Conservation (phyloP, 345 rosid species). For the Eucalyptus tenuipes region DNA sequence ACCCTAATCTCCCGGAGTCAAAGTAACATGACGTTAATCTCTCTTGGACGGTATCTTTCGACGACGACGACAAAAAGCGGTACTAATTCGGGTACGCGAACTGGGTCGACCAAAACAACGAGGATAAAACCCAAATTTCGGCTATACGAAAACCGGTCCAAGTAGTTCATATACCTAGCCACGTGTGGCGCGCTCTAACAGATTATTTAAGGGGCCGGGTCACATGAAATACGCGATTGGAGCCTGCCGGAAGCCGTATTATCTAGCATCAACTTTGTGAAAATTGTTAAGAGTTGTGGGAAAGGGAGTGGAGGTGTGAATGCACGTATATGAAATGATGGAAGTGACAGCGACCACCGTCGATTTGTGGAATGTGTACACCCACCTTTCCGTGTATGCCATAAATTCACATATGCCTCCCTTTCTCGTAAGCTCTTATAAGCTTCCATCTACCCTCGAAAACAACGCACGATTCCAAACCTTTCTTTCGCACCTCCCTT, state of each 20-base stretch:
- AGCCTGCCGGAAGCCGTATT: neutral
- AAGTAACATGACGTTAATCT: neutral
- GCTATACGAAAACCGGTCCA: neutral
- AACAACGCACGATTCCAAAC: neutral
- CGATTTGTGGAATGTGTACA: neutral
- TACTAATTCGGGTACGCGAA: neutral
- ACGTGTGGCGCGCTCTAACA: neutral
- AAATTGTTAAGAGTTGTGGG: neutral
- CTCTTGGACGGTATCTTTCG: neutral
- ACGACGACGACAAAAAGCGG: neutral
- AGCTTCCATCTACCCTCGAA: neutral
- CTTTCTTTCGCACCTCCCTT: neutral
- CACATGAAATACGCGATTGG: neutral
- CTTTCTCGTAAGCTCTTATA: neutral
- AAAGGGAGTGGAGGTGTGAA: neutral
- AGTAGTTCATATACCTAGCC: neutral
- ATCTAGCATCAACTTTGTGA: neutral
- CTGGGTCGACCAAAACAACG: neutral
- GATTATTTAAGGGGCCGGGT: neutral
- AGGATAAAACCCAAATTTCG: neutral
- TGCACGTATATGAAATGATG: neutral
- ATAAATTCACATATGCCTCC: neutral
- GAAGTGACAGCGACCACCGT: neutral
- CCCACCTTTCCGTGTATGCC: neutral
- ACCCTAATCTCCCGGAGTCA: neutral